Conservation (phyloP, 2,329 filamentous ascomycete species). For the Hymenoscyphus linearis region DNA sequence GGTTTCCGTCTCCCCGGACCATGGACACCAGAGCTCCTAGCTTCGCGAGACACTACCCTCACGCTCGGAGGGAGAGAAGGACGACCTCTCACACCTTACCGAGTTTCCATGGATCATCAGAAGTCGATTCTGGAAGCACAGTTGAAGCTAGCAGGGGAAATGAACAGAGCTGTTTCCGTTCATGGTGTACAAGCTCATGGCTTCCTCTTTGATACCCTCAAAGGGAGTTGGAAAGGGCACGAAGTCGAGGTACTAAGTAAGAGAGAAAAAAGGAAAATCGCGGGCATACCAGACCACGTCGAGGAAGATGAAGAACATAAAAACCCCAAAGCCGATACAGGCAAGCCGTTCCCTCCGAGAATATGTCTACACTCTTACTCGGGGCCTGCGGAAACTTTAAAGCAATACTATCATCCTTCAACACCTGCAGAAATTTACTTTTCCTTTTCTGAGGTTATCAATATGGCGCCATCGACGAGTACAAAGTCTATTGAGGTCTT, state of each 20-base stretch:
- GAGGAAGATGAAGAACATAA: conserved; percentile 34
- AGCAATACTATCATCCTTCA: conserved; percentile 68
- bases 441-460: conserved; percentile 82
- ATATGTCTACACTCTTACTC: conserved; percentile 95
- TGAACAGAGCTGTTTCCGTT: conserved; percentile 70
- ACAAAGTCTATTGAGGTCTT: conserved; percentile 54
- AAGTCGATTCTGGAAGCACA: conserved; percentile 60
- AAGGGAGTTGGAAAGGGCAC: conserved; percentile 63
- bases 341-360: conserved; percentile 72
- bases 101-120: conserved; percentile 66
- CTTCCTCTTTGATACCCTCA: conserved; percentile 58
- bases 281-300: conserved; percentile 30
- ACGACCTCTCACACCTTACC: conserved; percentile 59
- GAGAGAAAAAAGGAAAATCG: conserved; percentile 48
- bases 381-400: conserved; percentile 67
- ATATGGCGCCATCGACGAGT: conserved; percentile 54
- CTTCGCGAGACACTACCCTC: conserved; percentile 41
- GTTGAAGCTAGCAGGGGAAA: conserved; percentile 63
- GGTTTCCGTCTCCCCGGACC: conserved; percentile 66
- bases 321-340: conserved; percentile 27
- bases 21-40: conserved; percentile 40
- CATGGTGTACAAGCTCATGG: conserved; percentile 58
- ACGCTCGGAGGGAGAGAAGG: conserved; percentile 70
- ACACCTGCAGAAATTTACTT: conserved; percentile 78
- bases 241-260: conserved; percentile 58